A percentile compares a stretch with the other conserved stretches of the same genome.
These are phyloP conservation scores for Thalassia testudinum DNA, from an alignment of 116 monocot species.

Conservation along the genomic window DNA sequence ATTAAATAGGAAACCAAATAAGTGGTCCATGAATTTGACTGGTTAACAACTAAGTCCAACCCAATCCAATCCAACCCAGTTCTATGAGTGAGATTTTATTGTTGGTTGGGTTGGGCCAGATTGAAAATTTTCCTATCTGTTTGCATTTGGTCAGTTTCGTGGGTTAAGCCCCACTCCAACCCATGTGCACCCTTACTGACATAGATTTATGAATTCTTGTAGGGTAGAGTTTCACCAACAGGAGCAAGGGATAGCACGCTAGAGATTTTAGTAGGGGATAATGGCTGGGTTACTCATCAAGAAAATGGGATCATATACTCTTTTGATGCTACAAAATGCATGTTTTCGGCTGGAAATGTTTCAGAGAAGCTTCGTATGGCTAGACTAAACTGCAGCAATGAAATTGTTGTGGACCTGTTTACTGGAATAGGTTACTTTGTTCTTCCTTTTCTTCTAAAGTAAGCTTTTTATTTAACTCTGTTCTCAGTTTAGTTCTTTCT, in stretches of 20 bases:
- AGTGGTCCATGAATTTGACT: too few relatives aligned
- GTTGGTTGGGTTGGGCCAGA: too few relatives aligned
- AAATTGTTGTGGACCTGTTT: conserved; percentile 83
- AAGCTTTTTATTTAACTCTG: conserved; percentile 3
- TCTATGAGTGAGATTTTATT: too few relatives aligned
- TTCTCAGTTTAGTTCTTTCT: background rate
- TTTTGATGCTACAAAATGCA: conserved; percentile 88
- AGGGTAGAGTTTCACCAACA: conserved; percentile 70
- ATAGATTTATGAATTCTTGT: background rate
- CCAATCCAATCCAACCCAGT: too few relatives aligned
- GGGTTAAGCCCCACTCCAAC: too few relatives aligned
- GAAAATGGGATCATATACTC: conserved; percentile 90
- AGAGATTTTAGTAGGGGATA: conserved; percentile 72
- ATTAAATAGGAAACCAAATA: too few relatives aligned
- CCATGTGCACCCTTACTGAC: too few relatives aligned
- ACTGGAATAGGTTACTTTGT: conserved; percentile 97
- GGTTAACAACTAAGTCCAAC: too few relatives aligned
- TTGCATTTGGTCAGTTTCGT: too few relatives aligned
- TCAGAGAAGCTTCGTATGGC: conserved; percentile 92
- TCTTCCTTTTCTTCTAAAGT: conserved; percentile 93
- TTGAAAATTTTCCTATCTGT: too few relatives aligned
- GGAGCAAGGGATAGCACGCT: conserved; percentile 89
- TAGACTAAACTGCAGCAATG: conserved; percentile 49
- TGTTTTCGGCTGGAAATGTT: conserved; percentile 86
- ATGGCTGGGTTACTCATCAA: conserved; percentile 71